Base-by-base conservation (phyloP, 345 rosid genomes). In the Lenwebbia sp. region DNA sequence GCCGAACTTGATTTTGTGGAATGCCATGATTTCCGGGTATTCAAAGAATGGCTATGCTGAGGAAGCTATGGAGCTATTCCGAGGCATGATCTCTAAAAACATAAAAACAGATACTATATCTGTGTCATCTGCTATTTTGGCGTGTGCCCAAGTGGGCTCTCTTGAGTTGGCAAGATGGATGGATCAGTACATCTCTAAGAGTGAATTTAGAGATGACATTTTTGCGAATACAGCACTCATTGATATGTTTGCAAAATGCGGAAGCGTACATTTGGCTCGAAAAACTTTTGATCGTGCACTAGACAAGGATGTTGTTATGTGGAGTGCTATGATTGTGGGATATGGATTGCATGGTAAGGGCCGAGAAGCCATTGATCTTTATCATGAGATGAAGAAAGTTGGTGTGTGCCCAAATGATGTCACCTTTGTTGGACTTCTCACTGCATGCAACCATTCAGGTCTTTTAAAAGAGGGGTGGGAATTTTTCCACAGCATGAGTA, bases 251-350 rank as follows among this genome's bases (percentile, higher is more conserved):
- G 83, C 88, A 26, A 87, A 87, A 58, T 87, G 88, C 5, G 88
- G 88, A 76, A 76, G 81, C 57, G 60, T 87, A 54, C 49, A 84
- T 30, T 87, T 84, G 84, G 86, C 88, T 15, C 86, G 84, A 15
- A 74, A 57, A 81, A 83, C 83, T 22, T 76, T 87, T 54, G 86
- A 87, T 84, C 13, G 49, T 44, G 81, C 85, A 74, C 56, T 12
- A 22, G 51, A 76, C 54, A 84, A 84, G 74, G 88, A 87, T 84
- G 85, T 87, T n/a, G 88, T 87, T 44, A 76, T 84, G 88, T 84
- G 88, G 88, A 87, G 88, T 75, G 88, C 88, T 25, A 84, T 87
- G 88, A 87, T 87, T 52, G 84, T 84, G 57, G 88, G 88, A 57
- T 87, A 84, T 78, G 88, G 86, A 33, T 28, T 87, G 56, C 88